A percentile compares a stretch with the other conserved stretches of the same genome.
Conservation (phyloP, 768 basidiomycete species). For the Agrocybe pediades region DNA sequence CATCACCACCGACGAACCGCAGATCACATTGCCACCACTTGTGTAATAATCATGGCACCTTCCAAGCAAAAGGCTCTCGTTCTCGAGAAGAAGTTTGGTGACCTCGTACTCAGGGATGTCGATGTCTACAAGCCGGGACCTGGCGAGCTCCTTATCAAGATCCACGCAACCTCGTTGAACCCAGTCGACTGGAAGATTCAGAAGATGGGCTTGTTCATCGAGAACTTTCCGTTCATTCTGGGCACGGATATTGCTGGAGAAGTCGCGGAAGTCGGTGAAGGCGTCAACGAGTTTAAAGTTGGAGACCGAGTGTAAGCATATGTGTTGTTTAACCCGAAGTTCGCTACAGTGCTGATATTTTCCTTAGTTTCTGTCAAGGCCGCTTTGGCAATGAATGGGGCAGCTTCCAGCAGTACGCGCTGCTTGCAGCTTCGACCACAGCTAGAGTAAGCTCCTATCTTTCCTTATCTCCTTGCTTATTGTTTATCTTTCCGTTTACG, state of each 20-base stretch:
- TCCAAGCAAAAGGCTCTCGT: slow-evolving; percentile 30
- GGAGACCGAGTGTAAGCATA: slow-evolving; percentile 55
- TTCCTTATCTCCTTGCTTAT: not conserved
- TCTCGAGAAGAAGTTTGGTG: slow-evolving; percentile 19
- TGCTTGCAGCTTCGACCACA: slow-evolving; percentile 38
- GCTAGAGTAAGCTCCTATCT: slow-evolving; percentile 32
- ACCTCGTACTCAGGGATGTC: slow-evolving; percentile 20
- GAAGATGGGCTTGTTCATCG: slow-evolving; percentile 27
- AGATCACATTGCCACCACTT: not conserved
- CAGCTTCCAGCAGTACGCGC: slow-evolving; percentile 48
- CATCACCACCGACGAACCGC: too few relatives aligned
- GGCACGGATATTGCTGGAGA: slow-evolving; percentile 56
- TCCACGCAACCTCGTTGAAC: slow-evolving; percentile 43
- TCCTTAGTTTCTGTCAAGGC: slow-evolving; percentile 41
- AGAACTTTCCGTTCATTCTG: slow-evolving; percentile 41
- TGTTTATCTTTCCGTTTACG: not conserved
- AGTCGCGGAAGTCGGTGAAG: slow-evolving; percentile 52
- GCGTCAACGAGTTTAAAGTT: slow-evolving; percentile 47
- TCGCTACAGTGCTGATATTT: not conserved
- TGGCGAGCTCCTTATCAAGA: slow-evolving; percentile 44
- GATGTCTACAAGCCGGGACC: slow-evolving; percentile 30
- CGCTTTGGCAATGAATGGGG: slow-evolving; percentile 33
- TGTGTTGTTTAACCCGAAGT: not conserved
- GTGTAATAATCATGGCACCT: slow-evolving; percentile 9
- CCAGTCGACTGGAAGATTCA: slow-evolving; percentile 43